Evolutionary conservation across 805 yeast genomes (phyloP).

Genomic region (Ogataea methylovora): DNA sequence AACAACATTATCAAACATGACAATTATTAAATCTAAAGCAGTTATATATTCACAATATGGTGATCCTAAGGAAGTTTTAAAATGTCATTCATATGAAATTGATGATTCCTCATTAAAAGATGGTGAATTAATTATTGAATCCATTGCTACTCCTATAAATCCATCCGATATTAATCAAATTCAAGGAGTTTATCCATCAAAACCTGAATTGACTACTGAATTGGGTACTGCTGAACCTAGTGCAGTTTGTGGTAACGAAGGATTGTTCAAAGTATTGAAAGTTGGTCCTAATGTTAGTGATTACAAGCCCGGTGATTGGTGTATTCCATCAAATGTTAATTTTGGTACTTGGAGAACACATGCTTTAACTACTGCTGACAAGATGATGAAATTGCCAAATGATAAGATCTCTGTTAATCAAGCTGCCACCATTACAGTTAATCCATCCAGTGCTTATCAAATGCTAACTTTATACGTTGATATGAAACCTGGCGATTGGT

Average conservation of each 20-base stretch:
- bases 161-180: slow-evolving; percentile 86
- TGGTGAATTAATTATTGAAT: slow-evolving; percentile 50
- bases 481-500: slow-evolving; percentile 72
- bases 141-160: slow-evolving; percentile 79
- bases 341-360: slow-evolving; percentile 95
- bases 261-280: slow-evolving; percentile 76
- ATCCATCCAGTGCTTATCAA: slow-evolving; percentile 88
- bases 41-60: slow-evolving; percentile 66
- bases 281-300: slow-evolving; percentile 46
- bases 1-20: slow-evolving; percentile 5
- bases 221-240: slow-evolving; percentile 57
- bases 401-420: slow-evolving; percentile 43
- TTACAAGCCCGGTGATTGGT: slow-evolving; percentile 76
- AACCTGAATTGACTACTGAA: slow-evolving; percentile 49
- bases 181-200: slow-evolving; percentile 80
- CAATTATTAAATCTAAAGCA: slow-evolving; percentile 40
- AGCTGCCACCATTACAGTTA: slow-evolving; percentile 88
- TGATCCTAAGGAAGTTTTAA: slow-evolving; percentile 48
- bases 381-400: slow-evolving; percentile 52
- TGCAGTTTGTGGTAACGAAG: slow-evolving; percentile 93
- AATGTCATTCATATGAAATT: slow-evolving; percentile 36
- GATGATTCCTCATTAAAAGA: slow-evolving; percentile 24
- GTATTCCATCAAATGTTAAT: slow-evolving; percentile 66
- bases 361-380: slow-evolving; percentile 43
- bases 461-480: slow-evolving; percentile 68